phyloP scores from a whole-genome alignment of 306 rosid genomes.

The Castanea mollissima region DNA sequence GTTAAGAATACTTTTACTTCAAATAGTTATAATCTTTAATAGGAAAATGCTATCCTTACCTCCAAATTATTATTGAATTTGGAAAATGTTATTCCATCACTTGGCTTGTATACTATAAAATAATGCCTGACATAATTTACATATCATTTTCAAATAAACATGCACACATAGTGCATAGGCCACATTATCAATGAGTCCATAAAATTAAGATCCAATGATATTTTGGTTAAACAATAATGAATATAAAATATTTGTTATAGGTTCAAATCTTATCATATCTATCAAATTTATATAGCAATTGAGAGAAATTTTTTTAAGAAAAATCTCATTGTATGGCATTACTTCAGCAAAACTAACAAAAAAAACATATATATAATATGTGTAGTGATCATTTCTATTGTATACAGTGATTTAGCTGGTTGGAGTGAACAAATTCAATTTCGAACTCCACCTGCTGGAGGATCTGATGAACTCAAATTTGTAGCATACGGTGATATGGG shows the following conservation, averaged over 20 bases:
- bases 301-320: too few species aligned
- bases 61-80: background rate
- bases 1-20: slow-evolving; percentile 17
- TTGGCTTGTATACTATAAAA: background rate
- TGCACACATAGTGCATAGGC: too few species aligned
- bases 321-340: too few species aligned
- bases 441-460: slow-evolving; percentile 81
- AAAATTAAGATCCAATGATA: too few species aligned
- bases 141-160: too few species aligned
- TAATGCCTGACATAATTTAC: too few species aligned
- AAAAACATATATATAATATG: background rate
- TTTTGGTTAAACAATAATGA: too few species aligned
- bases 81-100: background rate
- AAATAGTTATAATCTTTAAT: background rate
- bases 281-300: too few species aligned
- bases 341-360: too few species aligned
- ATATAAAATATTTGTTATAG: too few species aligned
- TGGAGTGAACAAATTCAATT: slow-evolving; percentile 67
- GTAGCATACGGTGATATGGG: slow-evolving; percentile 90
- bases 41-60: background rate
- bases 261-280: too few species aligned
- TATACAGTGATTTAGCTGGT: slow-evolving; percentile 56
- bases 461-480: slow-evolving; percentile 58
- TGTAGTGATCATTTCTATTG: background rate
- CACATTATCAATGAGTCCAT: too few species aligned